Percentiles rank a stretch among this genome's conserved stretches.
Conservation (phyloP, 2,329 filamentous ascomycete genomes). For the Westerdykella aurantiaca region DNA sequence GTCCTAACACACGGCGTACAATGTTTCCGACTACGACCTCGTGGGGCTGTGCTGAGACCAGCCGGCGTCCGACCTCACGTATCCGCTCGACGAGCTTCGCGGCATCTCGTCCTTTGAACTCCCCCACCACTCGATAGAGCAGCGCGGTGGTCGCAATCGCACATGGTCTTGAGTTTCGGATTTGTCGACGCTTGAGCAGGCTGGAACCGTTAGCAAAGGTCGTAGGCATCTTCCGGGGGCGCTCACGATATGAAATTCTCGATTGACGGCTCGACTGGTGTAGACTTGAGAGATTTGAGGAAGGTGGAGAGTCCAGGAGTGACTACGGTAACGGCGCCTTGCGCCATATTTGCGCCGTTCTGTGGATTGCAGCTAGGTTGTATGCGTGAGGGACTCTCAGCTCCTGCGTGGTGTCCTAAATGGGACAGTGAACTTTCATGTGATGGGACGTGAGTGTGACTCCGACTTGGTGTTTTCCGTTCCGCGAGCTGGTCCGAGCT, state of each 20-base stretch:
- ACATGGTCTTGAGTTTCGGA: constrained; percentile 79
- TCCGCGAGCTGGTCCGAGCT: background rate
- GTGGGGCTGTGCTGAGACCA: constrained; percentile 77
- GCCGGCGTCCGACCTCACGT: constrained; percentile 67
- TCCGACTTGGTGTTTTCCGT: background rate
- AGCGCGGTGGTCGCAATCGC: constrained; percentile 88
- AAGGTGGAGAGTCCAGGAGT: constrained; percentile 74
- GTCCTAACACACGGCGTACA: constrained; percentile 77
- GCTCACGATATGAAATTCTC: constrained; percentile 77
- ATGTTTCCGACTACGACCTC: constrained; percentile 95
- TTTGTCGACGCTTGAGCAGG: constrained; percentile 84
- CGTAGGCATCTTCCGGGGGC: constrained; percentile 2
- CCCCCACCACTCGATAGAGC: constrained; percentile 77
- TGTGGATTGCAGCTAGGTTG: background rate
- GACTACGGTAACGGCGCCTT: constrained; percentile 37
- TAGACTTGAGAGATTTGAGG: constrained; percentile 70
- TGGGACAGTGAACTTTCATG: background rate
- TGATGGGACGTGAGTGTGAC: background rate
- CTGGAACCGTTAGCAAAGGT: constrained; percentile 41
- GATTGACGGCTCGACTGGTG: constrained; percentile 72
- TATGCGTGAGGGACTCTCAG: no score
- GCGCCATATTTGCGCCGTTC: constrained; percentile 14
- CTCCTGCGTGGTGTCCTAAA: no score
- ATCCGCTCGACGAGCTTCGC: constrained; percentile 74
- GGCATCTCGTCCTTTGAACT: constrained; percentile 71